phyloP scores from a whole-genome alignment of 208 protist genomes.

The Leishmania gerbilli region DNA sequence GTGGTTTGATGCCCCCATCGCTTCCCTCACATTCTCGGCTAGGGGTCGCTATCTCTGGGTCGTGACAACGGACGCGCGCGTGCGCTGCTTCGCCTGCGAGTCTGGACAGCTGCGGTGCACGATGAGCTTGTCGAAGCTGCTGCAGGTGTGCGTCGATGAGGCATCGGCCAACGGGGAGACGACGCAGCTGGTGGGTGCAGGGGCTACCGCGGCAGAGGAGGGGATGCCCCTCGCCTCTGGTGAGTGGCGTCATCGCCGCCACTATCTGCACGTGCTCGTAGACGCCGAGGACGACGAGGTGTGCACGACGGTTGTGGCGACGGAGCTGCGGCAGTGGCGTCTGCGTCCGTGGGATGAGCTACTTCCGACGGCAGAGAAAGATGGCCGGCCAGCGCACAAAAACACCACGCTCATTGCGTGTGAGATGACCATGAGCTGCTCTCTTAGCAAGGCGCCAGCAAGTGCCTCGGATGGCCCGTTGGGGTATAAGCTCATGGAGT shows the following conservation, averaged over 20 bases:
- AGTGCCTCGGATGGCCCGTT: background rate
- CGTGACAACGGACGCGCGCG: constrained; percentile 55
- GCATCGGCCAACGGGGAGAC: background rate
- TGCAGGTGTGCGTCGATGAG: constrained; percentile 6
- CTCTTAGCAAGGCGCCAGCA: background rate
- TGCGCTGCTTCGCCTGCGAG: constrained; percentile 78
- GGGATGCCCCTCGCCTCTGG: background rate
- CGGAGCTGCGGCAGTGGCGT: constrained; percentile 29
- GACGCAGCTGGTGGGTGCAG: background rate
- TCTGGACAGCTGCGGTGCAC: constrained; percentile 46
- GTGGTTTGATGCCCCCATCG: constrained; percentile 57
- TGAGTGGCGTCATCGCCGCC: constrained; percentile 27
- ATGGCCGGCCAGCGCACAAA: background rate
- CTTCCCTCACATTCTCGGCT: constrained; percentile 55
- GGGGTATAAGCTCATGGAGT: constrained; percentile 18
- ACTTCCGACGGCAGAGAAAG: background rate
- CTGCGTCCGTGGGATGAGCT: constrained; percentile 26
- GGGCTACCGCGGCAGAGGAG: background rate
- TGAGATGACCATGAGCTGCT: constrained; percentile 12
- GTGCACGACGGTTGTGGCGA: constrained; percentile 40
- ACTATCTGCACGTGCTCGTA: constrained; percentile 39
- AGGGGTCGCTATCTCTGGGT: constrained; percentile 79
- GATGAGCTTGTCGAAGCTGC: constrained; percentile 37
- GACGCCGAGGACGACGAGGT: constrained; percentile 49
- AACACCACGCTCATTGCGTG: background rate